Evolutionary conservation across 169 alveolate genomes (phyloP).

Genomic region (Babesia divergens): DNA sequence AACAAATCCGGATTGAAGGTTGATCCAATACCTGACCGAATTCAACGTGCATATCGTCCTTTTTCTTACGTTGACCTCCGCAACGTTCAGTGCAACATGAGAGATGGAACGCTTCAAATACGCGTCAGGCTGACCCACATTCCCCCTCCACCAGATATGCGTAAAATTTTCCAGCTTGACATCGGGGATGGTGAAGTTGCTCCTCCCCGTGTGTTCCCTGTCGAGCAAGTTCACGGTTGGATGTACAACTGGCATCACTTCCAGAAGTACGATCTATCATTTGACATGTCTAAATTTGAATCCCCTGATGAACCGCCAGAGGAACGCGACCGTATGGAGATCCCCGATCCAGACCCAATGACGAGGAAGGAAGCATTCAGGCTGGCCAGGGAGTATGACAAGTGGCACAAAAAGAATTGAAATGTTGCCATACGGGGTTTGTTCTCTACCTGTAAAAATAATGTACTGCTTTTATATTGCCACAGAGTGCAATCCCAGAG

Average conservation of each 20-base stretch:
- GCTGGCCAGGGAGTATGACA: constrained; percentile 12
- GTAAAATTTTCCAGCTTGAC: constrained; percentile 18
- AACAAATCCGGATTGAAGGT: constrained; percentile 16
- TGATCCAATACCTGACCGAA: constrained; percentile 36
- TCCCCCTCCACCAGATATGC: constrained; percentile 58
- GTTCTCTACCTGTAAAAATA: no score
- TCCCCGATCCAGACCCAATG: constrained; percentile 24
- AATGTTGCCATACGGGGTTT: no score
- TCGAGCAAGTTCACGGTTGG: constrained; percentile 65
- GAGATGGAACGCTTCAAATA: constrained; percentile 47
- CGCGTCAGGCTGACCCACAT: constrained; percentile 38
- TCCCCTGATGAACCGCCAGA: constrained; percentile 11
- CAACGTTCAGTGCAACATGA: constrained; percentile 22
- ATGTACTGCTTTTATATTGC: no score
- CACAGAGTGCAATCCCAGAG: no score
- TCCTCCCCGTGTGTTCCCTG: constrained; percentile 22
- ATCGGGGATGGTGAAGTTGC: constrained; percentile 31
- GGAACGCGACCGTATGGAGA: constrained; percentile 14
- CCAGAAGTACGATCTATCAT: constrained; percentile 40
- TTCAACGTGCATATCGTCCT: constrained; percentile 63
- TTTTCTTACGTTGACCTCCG: constrained; percentile 54
- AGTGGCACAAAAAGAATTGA: constrained; percentile 7
- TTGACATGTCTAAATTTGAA: constrained; percentile 36
- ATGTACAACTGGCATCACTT: constrained; percentile 67
- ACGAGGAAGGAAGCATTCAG: constrained; percentile 9